phyloP scores from a whole-genome alignment of 768 basidiomycete genomes.

The Suillus luteus region DNA sequence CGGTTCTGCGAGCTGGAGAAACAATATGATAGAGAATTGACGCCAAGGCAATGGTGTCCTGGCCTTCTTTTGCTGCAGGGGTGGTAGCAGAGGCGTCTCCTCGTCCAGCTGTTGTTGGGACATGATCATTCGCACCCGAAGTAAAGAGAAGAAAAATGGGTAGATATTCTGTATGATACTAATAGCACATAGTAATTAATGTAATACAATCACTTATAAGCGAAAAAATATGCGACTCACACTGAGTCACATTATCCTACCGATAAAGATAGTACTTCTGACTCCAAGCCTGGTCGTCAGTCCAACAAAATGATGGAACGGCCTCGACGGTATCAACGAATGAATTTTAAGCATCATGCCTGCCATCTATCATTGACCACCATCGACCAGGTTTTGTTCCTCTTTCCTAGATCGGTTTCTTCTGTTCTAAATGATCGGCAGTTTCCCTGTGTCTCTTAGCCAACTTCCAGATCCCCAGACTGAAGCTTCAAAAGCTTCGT shows the following conservation, averaged over 20 bases:
- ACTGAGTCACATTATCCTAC: background rate
- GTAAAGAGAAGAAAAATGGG: constrained; percentile 4
- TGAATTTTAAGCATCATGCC: too few species aligned
- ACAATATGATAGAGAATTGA: constrained; percentile 68
- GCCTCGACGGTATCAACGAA: background rate
- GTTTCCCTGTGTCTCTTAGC: too few species aligned
- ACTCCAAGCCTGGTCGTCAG: background rate
- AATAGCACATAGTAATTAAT: constrained; percentile 1
- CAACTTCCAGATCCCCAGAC: too few species aligned
- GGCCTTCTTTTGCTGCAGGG: constrained; percentile 33
- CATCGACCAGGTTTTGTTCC: too few species aligned
- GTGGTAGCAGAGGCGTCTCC: constrained; percentile 59
- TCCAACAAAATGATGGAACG: background rate
- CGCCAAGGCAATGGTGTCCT: constrained; percentile 66
- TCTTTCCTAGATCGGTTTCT: too few species aligned
- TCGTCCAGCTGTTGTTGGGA: constrained; percentile 44
- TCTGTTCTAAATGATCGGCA: background rate
- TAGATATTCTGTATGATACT: background rate
- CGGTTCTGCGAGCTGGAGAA: constrained; percentile 77
- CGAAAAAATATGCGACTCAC: background rate
- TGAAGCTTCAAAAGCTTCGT: too few species aligned
- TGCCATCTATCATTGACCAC: background rate
- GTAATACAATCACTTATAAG: background rate
- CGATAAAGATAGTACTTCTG: background rate
- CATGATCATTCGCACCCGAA: constrained; percentile 23